Evolutionary conservation across 2,329 filamentous ascomycete genomes (phyloP), one percentile per base, ranked within the genome.

Genomic region (Nothophaeocryptopus gaeumannii): DNA sequence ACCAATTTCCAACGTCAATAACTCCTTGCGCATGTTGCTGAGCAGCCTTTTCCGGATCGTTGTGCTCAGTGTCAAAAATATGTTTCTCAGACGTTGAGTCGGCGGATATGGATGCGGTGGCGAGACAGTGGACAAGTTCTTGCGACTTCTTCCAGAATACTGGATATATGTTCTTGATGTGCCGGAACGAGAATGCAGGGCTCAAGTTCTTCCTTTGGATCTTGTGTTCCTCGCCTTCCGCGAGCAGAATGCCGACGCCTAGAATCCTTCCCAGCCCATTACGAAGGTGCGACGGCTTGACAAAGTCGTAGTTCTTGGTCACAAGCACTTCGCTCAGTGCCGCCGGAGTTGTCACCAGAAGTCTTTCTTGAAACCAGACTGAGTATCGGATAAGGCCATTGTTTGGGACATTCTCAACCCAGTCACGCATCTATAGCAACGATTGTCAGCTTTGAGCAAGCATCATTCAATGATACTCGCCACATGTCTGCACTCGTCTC

Each of bases 201-300:
- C 74, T 73, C 8, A 78, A 62, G 11, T 70, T 65, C 56, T 72
- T 76, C 33, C 75, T 62, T 58, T 78, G 75, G 2, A 81, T 74
- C 72, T 86, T 93, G 69, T 96, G 92, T 62, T 91, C 88, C 10
- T 95, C 88, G n/a, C 91, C 91, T 69, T 96, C 91, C 2, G 89
- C 87, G 9, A 96, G 74, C 33, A 96, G 71, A 11, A 92, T 73
- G 8, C 88, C 87, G 10, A 84, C 71, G 8, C 89, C 86, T 10
- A 92, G 74, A 20, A 90, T 74, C 15, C 81, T 76, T 1, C 78
- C 80, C 3, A 92, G 71, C 1, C 77, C 75, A 37, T 70, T 70
- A 31, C 80, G 64, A n/a, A 78, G 53, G 3, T 71, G 66, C 8
- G 46, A 47, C 0, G 75, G 75, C 61, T 78, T 78, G 51, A 76